These are phyloP conservation scores for Penicillium egyptiacum DNA, from an alignment of 495 filamentous ascomycete species.

Conservation along the genomic window DNA sequence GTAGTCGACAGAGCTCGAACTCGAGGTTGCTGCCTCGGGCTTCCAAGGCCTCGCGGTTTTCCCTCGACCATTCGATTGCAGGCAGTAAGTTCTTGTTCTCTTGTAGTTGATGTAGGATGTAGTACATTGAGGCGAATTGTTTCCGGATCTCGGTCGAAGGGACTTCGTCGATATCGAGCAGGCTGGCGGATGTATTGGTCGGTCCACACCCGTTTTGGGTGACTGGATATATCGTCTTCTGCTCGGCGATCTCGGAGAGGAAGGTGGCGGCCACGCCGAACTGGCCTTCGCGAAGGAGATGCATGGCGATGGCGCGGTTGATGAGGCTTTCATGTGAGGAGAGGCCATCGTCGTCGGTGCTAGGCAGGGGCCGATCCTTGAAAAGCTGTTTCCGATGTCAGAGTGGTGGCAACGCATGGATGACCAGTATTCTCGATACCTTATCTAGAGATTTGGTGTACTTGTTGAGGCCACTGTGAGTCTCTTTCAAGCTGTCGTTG, in stretches of 20 bases:
- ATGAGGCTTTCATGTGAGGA: slow-evolving; percentile 71
- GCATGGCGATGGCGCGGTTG: slow-evolving; percentile 94
- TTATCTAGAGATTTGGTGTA: slow-evolving; percentile 83
- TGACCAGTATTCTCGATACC: slow-evolving; percentile 40
- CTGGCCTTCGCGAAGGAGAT: slow-evolving; percentile 90
- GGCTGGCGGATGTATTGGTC: slow-evolving; percentile 20
- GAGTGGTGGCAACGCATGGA: not conserved
- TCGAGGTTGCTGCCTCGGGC: slow-evolving; percentile 86
- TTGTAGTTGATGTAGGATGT: slow-evolving; percentile 76
- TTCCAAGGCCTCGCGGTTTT: slow-evolving; percentile 68
- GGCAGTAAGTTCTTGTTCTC: slow-evolving; percentile 67
- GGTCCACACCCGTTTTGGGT: slow-evolving; percentile 4
- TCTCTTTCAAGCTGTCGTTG: slow-evolving; percentile 75
- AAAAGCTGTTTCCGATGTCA: slow-evolving; percentile 56
- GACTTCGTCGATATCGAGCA: slow-evolving; percentile 53
- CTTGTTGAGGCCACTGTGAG: slow-evolving; percentile 72
- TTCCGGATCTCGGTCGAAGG: slow-evolving; percentile 68
- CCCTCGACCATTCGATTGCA: slow-evolving; percentile 82
- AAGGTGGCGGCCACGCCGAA: slow-evolving; percentile 85
- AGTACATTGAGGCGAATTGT: slow-evolving; percentile 86
- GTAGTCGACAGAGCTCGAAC: slow-evolving; percentile 85
- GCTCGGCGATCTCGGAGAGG: slow-evolving; percentile 57
- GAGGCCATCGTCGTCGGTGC: slow-evolving; percentile 77
- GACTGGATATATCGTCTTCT: slow-evolving; percentile 23
- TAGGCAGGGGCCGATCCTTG: slow-evolving; percentile 72